phyloP scores from a whole-genome alignment of 208 protist species.

The Zelonia costaricensis region DNA sequence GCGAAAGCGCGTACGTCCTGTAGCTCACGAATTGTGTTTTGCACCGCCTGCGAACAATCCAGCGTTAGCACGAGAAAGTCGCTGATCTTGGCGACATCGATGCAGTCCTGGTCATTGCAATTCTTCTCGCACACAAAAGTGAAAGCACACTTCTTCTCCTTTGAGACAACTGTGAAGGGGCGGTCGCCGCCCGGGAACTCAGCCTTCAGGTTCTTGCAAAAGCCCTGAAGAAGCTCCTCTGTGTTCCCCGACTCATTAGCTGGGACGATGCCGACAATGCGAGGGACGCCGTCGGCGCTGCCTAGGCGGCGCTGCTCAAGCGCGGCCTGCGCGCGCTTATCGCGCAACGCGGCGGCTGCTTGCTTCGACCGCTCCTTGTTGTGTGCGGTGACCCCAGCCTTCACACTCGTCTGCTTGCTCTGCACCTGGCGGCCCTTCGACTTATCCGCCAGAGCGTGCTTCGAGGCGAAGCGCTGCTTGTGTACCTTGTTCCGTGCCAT shows the following conservation, averaged over 20 bases:
- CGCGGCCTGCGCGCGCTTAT: conserved; percentile 49
- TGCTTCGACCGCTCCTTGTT: conserved; percentile 59
- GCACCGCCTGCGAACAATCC: conserved; percentile 79
- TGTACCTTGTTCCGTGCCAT: conserved; percentile 84
- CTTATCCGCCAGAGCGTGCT: conserved; percentile 54
- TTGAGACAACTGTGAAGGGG: conserved; percentile 66
- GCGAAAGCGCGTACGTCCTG: conserved; percentile 34
- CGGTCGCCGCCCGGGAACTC: conserved; percentile 33
- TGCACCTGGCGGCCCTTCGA: conserved; percentile 63
- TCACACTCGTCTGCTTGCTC: conserved; percentile 39
- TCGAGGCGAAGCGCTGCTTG: conserved; percentile 61
- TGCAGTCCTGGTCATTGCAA: conserved; percentile 79
- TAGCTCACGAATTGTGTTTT: conserved; percentile 78
- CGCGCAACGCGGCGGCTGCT: conserved; percentile 36
- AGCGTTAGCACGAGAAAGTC: conserved; percentile 82
- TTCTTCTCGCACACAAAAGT: conserved; percentile 84
- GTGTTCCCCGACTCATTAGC: conserved; percentile 87
- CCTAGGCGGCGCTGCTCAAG: conserved; percentile 59
- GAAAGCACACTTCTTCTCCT: conserved; percentile 65
- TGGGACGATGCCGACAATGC: conserved; percentile 80
- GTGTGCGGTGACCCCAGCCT: conserved; percentile 38
- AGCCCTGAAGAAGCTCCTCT: conserved; percentile 56
- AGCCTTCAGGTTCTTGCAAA: conserved; percentile 50
- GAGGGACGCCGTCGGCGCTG: conserved; percentile 43
- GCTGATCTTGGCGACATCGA: conserved; percentile 83